Conservation (phyloP, 148 eudicot genomes). For the Tetragonia tetragonoides region DNA sequence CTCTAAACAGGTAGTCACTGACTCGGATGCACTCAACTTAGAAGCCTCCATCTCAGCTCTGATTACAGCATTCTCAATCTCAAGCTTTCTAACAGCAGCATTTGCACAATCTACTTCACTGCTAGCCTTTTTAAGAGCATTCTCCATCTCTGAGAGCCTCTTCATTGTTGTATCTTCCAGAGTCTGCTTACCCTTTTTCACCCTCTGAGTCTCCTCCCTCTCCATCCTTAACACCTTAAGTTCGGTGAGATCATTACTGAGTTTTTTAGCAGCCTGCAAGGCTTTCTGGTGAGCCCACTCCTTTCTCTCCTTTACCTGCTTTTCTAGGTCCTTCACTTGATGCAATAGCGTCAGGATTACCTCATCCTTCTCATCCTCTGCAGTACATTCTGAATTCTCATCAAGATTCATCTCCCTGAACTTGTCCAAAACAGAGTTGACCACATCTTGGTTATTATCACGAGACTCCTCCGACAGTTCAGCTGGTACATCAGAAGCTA, state of each 20-base stretch:
- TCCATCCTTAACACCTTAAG: conserved; percentile 85
- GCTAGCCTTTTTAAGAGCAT: conserved; percentile 84
- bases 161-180: conserved; percentile 86
- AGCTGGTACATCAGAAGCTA: conserved; percentile 31
- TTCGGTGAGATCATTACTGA: conserved; percentile 75
- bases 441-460: conserved; percentile 61
- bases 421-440: conserved; percentile 69
- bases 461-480: conserved; percentile 44
- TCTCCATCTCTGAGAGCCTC: conserved; percentile 89
- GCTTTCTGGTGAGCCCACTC: conserved; percentile 99
- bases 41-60: conserved; percentile 99
- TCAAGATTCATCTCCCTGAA: conserved; percentile 84
- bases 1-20: conserved; percentile 72
- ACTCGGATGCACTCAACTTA: conserved; percentile 92
- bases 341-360: conserved; percentile 64
- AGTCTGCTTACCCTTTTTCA: conserved; percentile 88
- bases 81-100: conserved; percentile 82
- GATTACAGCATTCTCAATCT: conserved; percentile 93
- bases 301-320: conserved; percentile 80
- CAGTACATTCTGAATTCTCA: conserved; percentile 59
- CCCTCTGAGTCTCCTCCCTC: conserved; percentile 84
- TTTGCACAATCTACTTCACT: conserved; percentile 91
- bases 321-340: conserved; percentile 88
- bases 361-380: conserved; percentile 89
- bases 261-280: conserved; percentile 93